These are phyloP conservation scores for Acorus calamus DNA, from an alignment of 106 monocot genomes.

Conservation along the genomic window DNA sequence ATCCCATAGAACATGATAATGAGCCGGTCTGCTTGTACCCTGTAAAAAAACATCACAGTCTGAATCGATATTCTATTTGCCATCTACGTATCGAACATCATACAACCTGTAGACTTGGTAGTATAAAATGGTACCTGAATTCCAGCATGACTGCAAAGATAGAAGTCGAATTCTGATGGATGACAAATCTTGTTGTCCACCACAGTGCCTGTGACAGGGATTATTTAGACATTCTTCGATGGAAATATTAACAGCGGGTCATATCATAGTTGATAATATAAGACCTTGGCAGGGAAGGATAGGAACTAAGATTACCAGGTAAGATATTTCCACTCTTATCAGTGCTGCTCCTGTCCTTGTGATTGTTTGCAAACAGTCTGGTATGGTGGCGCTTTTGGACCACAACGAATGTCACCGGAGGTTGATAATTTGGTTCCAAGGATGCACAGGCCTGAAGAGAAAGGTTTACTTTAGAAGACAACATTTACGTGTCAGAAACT, in stretches of 20 bases:
- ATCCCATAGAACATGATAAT: constrained; percentile 88
- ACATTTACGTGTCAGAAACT: too few relatives aligned
- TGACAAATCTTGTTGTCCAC: constrained; percentile 90
- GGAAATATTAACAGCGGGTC: too few relatives aligned
- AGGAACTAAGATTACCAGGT: constrained; percentile 38
- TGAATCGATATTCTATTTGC: too few relatives aligned
- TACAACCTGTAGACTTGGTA: too few relatives aligned
- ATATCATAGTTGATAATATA: too few relatives aligned
- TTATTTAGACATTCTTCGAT: too few relatives aligned
- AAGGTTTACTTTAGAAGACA: too few relatives aligned
- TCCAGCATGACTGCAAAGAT: constrained; percentile 90
- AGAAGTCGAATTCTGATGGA: constrained; percentile 85
- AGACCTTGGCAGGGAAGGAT: too few relatives aligned
- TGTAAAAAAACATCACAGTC: constrained; percentile 9
- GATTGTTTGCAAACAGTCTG: constrained; percentile 70
- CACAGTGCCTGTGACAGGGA: constrained; percentile 53
- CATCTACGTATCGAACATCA: too few relatives aligned
- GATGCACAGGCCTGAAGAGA: constrained; percentile 72
- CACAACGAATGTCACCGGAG: constrained; percentile 82
- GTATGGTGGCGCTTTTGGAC: constrained; percentile 92
- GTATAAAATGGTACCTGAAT: constrained; percentile 41
- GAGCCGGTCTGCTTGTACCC: constrained; percentile 83
- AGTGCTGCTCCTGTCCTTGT: constrained; percentile 61
- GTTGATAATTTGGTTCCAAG: constrained; percentile 75
- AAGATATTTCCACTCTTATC: constrained; percentile 84